Evolutionary conservation across 345 rosid genomes (phyloP).

Genomic region (Rubroshorea leprosula): DNA sequence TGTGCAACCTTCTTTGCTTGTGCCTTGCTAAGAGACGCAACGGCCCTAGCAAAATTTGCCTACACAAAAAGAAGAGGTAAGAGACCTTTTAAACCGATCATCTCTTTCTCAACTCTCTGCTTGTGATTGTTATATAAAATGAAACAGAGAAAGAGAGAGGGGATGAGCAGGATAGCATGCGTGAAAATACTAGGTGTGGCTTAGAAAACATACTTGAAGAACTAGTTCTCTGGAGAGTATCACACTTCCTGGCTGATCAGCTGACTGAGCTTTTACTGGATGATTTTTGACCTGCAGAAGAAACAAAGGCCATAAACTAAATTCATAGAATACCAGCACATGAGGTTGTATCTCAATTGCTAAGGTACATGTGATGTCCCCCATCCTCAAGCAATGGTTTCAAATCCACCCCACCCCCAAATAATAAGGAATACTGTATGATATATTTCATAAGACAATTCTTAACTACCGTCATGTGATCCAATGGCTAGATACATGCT

Average conservation of each 20-base stretch:
- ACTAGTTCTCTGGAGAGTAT: slow-evolving; percentile 85
- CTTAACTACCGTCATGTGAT: too few relatives aligned
- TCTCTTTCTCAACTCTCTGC: neutral
- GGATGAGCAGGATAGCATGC: too few relatives aligned
- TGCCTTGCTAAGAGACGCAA: slow-evolving; percentile 90
- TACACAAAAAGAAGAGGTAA: slow-evolving; percentile 19
- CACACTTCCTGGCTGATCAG: slow-evolving; percentile 83
- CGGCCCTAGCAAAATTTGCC: slow-evolving; percentile 90
- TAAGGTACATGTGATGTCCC: too few relatives aligned
- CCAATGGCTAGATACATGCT: too few relatives aligned
- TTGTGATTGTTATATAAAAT: neutral
- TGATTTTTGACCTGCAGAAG: slow-evolving; percentile 71
- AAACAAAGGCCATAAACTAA: slow-evolving; percentile 1
- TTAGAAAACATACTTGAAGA: slow-evolving; percentile 57
- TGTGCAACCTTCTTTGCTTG: slow-evolving; percentile 89
- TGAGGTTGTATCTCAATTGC: too few relatives aligned
- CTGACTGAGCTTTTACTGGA: slow-evolving; percentile 80
- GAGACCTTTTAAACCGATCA: slow-evolving; percentile 6
- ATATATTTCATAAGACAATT: too few relatives aligned
- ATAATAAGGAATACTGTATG: too few relatives aligned
- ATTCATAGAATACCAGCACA: neutral
- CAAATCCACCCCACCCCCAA: too few relatives aligned
- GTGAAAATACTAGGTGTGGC: neutral
- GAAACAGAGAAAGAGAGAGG: neutral
- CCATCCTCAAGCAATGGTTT: too few relatives aligned